phyloP scores from a whole-genome alignment of 164 flowering plant species.

The Vitis cinerea region DNA sequence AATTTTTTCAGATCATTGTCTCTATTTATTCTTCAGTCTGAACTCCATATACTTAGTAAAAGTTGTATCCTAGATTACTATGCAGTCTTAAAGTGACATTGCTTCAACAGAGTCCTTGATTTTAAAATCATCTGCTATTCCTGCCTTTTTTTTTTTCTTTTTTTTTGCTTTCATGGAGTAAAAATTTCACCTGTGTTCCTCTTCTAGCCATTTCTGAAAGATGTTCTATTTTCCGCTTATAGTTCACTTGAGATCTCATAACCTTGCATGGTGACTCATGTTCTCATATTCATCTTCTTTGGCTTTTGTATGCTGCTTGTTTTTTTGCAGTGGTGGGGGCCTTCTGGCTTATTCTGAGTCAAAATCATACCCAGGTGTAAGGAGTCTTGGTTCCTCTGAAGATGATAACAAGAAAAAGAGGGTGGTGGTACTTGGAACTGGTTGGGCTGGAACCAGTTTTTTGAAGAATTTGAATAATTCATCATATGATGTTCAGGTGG shows the following conservation, averaged over 20 bases:
- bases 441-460: slow-evolving; percentile 81
- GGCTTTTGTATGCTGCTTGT: not conserved
- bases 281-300: slow-evolving; percentile 5
- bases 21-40: not conserved
- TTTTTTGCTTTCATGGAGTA: not conserved
- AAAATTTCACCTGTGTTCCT: not conserved
- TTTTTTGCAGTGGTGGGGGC: slow-evolving; percentile 50
- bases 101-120: no score
- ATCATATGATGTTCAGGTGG: slow-evolving; percentile 59
- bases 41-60: no score
- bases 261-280: not conserved
- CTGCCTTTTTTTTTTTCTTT: no score
- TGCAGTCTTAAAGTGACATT: no score
- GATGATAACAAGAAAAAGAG: slow-evolving; percentile 47
- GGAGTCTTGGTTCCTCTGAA: slow-evolving; percentile 21
- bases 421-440: slow-evolving; percentile 78
- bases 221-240: not conserved
- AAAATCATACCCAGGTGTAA: slow-evolving; percentile 18
- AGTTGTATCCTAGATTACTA: not conserved
- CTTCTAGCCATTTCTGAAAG: not conserved
- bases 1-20: not conserved
- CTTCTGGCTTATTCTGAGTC: slow-evolving; percentile 60
- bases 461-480: slow-evolving; percentile 52
- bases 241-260: not conserved
- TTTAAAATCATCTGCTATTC: no score